These are phyloP conservation scores for Podila epicladia DNA, from an alignment of 192 early-diverging fungal species.

Conservation along the genomic window DNA sequence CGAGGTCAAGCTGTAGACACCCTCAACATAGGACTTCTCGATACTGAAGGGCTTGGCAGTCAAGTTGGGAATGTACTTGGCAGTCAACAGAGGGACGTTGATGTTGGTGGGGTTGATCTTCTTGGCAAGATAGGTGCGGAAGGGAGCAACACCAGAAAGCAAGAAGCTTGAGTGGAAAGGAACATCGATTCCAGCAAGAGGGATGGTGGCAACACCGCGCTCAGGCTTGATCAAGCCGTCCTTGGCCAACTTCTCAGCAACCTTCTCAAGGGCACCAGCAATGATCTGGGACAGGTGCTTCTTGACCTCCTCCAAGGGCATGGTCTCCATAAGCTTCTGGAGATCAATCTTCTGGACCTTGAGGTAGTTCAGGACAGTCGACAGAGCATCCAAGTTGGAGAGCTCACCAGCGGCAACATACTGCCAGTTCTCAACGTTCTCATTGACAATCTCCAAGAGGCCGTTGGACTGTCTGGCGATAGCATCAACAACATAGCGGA, in stretches of 20 bases:
- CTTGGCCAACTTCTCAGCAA: slow-evolving; percentile 68
- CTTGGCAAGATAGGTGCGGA: slow-evolving; percentile 87
- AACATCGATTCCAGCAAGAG: slow-evolving; percentile 92
- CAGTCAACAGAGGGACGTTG: slow-evolving; percentile 82
- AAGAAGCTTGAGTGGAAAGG: slow-evolving; percentile 98
- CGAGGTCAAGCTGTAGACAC: slow-evolving; percentile 75
- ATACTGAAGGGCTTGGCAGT: slow-evolving; percentile 90
- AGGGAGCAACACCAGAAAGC: slow-evolving; percentile 89
- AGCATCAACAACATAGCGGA: slow-evolving; percentile 82
- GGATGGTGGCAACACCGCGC: slow-evolving; percentile 92
- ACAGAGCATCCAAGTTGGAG: slow-evolving; percentile 81
- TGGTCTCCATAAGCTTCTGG: slow-evolving; percentile 83
- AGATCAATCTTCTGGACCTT: slow-evolving; percentile 89
- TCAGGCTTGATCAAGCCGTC: slow-evolving; percentile 74
- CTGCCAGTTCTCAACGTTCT: slow-evolving; percentile 97
- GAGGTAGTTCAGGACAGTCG: slow-evolving; percentile 87
- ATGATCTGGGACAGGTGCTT: slow-evolving; percentile 83
- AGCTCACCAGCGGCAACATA: slow-evolving; percentile 94
- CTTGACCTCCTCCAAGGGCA: slow-evolving; percentile 87
- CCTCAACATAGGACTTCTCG: slow-evolving; percentile 77
- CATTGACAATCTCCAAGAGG: slow-evolving; percentile 95
- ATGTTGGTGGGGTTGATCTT: slow-evolving; percentile 87
- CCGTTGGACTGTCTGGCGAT: slow-evolving; percentile 82
- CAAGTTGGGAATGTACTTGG: slow-evolving; percentile 95
- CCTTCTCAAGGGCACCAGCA: slow-evolving; percentile 71